Base-by-base conservation (phyloP, 768 basidiomycete species). In the Tulasnella sp. region DNA sequence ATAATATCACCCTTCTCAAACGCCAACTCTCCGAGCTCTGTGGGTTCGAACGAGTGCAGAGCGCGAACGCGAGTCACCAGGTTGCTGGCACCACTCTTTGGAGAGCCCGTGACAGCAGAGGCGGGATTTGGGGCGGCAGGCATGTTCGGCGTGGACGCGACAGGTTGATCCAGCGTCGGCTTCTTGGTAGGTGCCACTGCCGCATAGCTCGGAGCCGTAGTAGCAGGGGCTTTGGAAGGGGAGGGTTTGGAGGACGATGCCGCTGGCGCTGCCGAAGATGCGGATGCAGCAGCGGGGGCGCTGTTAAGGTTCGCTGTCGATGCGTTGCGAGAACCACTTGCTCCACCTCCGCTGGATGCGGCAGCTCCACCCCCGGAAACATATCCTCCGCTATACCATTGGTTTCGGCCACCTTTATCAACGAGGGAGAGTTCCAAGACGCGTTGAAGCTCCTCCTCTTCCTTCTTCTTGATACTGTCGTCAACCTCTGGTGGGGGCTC, bases 391-490 rank as follows among this genome's bases (percentile, higher is more conserved):
- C 74, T 72, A 55, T 48, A 48, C 78, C 83, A 84, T 32, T 77
- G 74, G 4, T 68, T 65, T 50, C 89, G 78, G 0, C 92, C 93
- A 10, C 93, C 93, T 64, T 85, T 86, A 69, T 97, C 93, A 56
- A 85, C 83, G 74, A 92, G 85, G n/a, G 87, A 90, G 74, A 96
- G 83, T 68, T 95, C 93, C 26, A 98, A 76, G 0, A 85, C 95
- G 3, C 92, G 82, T 67, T 92, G 88, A 1, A 98, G 82, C 65
- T 98, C 95, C 67, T 95, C 95, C 67, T 97, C 95, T 68, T 98
- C 95, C 61, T 80, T 80, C 11, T 89, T 77, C 11, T 88, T 80
- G 44, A 82, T 80, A 11, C 88, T 89, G 62, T 91, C 90, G 63
- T 89, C 88, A 13, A 83, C 80, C 0, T 80, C 68, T 0, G 81